A percentile compares a stretch with the other conserved stretches of the same genome.
Conservation (phyloP, 139 green algal genomes). For the Edaphochlamys debaryana region DNA sequence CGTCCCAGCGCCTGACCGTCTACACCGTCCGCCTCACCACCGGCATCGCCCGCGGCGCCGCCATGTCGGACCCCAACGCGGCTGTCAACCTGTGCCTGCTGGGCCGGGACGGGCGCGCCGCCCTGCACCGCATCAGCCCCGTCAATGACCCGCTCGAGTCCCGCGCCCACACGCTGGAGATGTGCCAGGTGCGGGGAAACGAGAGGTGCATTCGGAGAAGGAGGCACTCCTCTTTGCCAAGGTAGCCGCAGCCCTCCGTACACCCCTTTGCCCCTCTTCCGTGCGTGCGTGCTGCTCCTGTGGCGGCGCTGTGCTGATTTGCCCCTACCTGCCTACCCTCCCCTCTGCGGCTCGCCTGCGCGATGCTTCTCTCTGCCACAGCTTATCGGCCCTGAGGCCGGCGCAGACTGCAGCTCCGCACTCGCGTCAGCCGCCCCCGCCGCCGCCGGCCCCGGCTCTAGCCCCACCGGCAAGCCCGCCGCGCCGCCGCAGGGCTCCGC, state of each 20-base stretch:
- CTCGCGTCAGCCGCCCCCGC: not conserved
- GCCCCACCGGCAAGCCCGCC: not conserved
- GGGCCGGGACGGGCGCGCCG: slow-evolving; percentile 48
- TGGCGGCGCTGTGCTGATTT: too few relatives aligned
- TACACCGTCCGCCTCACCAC: slow-evolving; percentile 78
- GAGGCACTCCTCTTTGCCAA: not conserved
- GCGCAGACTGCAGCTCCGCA: slow-evolving; percentile 27
- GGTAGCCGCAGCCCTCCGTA: too few relatives aligned
- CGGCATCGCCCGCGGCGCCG: slow-evolving; percentile 48
- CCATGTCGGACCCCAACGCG: slow-evolving; percentile 56
- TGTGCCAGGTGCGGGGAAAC: slow-evolving; percentile 57
- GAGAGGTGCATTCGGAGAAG: not conserved
- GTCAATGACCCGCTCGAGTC: slow-evolving; percentile 60
- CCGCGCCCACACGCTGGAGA: slow-evolving; percentile 43
- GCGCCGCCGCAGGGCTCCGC: too few relatives aligned
- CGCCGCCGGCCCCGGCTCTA: not conserved
- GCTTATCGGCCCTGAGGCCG: slow-evolving; percentile 31
- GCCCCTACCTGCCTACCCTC: too few relatives aligned
- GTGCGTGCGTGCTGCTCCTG: too few relatives aligned
- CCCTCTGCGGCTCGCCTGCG: too few relatives aligned
- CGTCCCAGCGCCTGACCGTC: slow-evolving; percentile 54
- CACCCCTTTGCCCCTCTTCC: not conserved
- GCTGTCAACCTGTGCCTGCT: slow-evolving; percentile 76
- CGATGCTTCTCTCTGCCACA: too few relatives aligned
- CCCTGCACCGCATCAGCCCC: slow-evolving; percentile 64